Conservation (phyloP, 139 green algal species). For the Chlamydomonas eustigma region DNA sequence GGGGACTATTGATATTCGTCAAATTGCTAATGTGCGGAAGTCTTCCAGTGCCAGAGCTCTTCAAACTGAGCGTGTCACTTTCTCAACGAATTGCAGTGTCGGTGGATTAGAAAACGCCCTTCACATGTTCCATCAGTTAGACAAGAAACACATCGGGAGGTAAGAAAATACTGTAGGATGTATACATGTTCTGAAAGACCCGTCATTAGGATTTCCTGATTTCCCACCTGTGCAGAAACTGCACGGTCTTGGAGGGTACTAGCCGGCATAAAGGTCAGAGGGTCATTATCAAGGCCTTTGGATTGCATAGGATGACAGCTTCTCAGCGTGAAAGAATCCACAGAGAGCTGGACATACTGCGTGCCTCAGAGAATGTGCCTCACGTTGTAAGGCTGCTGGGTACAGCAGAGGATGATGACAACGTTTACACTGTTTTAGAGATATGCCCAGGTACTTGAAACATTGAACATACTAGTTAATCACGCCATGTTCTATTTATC, state of each 20-base stretch:
- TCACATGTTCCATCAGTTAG: neutral
- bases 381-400: neutral
- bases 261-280: neutral
- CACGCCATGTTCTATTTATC: too few species aligned
- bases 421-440: neutral
- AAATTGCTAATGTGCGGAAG: neutral
- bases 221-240: neutral
- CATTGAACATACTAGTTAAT: too few species aligned
- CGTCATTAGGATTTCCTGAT: too few species aligned
- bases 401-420: neutral
- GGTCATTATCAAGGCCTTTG: conserved; percentile 2
- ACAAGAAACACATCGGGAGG: neutral
- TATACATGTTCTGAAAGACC: too few species aligned
- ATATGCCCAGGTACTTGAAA: neutral
- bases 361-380: neutral
- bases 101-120: neutral
- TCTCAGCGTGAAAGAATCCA: neutral
- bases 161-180: neutral
- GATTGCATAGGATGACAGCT: neutral
- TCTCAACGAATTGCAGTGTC: neutral
- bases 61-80: neutral
- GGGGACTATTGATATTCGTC: neutral
- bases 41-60: neutral
- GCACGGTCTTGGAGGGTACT: neutral
- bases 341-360: conserved; percentile 1